Conservation (phyloP, 306 rosid species). For the Aeschynomene evenia region DNA sequence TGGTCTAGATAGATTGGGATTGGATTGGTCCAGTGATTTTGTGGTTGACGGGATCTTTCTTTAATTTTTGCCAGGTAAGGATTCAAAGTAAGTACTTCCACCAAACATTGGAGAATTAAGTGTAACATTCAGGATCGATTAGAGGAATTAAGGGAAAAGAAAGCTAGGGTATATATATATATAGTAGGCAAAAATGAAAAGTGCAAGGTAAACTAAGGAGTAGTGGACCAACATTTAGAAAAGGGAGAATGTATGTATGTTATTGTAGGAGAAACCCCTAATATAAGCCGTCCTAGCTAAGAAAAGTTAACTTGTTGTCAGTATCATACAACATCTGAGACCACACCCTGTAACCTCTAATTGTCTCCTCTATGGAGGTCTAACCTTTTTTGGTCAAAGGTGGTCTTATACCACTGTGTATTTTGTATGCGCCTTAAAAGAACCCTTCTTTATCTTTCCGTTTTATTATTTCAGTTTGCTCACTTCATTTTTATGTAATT, state of each 20-base stretch:
- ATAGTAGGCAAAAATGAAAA: conserved; percentile 30
- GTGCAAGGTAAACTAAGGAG: conserved; percentile 36
- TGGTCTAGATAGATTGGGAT: conserved; percentile 40
- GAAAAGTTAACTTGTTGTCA: conserved; percentile 55
- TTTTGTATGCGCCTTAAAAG: conserved; percentile 23
- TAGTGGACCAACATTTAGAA: conserved; percentile 52
- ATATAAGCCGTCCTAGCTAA: conserved; percentile 51
- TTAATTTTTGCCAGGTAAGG: conserved; percentile 37
- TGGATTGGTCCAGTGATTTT: conserved; percentile 68
- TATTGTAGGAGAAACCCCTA: conserved; percentile 28
- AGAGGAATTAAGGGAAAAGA: conserved; percentile 13
- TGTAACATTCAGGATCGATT: conserved; percentile 16
- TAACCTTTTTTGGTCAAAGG: conserved; percentile 51
- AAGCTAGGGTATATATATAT: no score
- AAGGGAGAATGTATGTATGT: conserved; percentile 41
- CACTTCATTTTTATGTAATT: conserved; percentile 21
- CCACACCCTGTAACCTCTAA: conserved; percentile 68
- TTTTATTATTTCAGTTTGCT: conserved; percentile 26
- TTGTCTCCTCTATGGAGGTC: conserved; percentile 72
- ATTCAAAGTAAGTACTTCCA: conserved; percentile 41
- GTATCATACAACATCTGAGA: conserved; percentile 48
- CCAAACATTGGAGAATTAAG: conserved; percentile 26
- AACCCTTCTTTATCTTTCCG: conserved; percentile 29
- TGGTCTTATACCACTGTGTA: conserved; percentile 32
- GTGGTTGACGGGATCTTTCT: conserved; percentile 61